Conservation (phyloP, 176 grass and related monocot genomes). For the Oryza coarctata region DNA sequence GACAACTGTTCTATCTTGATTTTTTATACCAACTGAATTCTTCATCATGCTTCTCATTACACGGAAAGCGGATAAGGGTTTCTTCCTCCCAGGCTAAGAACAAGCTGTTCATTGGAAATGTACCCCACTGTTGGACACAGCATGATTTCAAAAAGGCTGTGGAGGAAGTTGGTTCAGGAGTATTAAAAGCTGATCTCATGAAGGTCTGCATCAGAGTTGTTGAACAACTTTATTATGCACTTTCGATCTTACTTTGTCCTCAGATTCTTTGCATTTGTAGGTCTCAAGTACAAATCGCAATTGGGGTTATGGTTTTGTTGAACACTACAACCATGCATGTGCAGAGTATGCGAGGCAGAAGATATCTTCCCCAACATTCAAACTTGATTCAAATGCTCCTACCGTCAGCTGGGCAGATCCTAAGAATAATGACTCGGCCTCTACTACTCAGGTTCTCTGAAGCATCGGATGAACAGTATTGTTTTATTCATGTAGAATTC, state of each 20-base stretch:
- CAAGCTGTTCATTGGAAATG: conserved; percentile 88
- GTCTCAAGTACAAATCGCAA: conserved; percentile 56
- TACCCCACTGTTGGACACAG: conserved; percentile 69
- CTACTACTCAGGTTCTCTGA: conserved; percentile 61
- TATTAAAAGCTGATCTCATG: conserved; percentile 70
- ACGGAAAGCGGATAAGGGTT: conserved; percentile 75
- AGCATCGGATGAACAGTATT: conserved; percentile 8
- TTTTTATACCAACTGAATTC: conserved; percentile 18
- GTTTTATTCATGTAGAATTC: neutral
- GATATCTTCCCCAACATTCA: conserved; percentile 79
- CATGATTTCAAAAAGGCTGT: conserved; percentile 74
- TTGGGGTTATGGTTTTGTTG: conserved; percentile 77
- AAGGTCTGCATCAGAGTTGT: neutral
- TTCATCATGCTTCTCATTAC: conserved; percentile 32
- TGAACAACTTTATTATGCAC: conserved; percentile 3
- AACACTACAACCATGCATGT: conserved; percentile 93
- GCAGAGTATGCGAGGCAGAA: conserved; percentile 84
- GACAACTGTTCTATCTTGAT: neutral
- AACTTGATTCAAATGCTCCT: conserved; percentile 75
- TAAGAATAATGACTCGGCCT: conserved; percentile 55
- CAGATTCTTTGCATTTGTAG: conserved; percentile 29
- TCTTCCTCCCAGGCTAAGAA: conserved; percentile 81
- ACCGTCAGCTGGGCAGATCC: conserved; percentile 88
- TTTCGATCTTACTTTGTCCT: conserved; percentile 22
- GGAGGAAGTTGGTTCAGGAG: conserved; percentile 74